Evolutionary conservation across 225 moss, liverwort and hornwort species (phyloP).

Genomic region (Pleurozium schreberi): DNA sequence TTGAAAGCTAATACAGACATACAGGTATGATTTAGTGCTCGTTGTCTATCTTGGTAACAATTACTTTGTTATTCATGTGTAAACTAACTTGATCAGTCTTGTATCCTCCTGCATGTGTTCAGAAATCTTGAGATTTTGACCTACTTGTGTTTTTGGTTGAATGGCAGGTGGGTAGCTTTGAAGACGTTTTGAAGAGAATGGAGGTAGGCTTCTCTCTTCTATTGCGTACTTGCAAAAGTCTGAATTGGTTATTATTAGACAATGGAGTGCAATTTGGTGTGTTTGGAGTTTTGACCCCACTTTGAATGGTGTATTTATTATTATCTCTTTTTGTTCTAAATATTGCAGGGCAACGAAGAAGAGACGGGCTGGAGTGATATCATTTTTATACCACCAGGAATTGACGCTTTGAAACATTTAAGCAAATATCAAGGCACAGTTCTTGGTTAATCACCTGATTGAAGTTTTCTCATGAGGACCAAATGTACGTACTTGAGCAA

Average conservation of each 20-base stretch:
- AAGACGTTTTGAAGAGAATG: slow-evolving; percentile 97
- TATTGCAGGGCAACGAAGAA: slow-evolving; percentile 62
- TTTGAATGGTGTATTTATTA: neutral
- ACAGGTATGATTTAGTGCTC: slow-evolving; percentile 39
- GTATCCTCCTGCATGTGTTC: neutral
- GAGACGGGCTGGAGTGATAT: slow-evolving; percentile 95
- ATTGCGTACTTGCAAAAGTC: neutral
- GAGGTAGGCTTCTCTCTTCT: slow-evolving; percentile 45
- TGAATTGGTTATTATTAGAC: neutral
- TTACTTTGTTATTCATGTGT: neutral
- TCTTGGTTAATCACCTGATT: slow-evolving; percentile 2
- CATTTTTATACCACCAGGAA: slow-evolving; percentile 94
- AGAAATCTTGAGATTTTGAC: neutral
- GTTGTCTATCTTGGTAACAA: neutral
- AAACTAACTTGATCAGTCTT: neutral
- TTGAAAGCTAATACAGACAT: slow-evolving; percentile 84
- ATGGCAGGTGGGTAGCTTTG: slow-evolving; percentile 93
- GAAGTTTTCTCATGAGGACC: neutral
- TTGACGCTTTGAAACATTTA: slow-evolving; percentile 80
- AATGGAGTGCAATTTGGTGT: neutral
- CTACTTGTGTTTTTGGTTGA: neutral
- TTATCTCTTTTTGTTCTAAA: neutral
- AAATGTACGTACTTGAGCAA: neutral
- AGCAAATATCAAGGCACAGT: slow-evolving; percentile 46
- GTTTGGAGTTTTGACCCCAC: neutral